Conservation (phyloP, 2,329 filamentous ascomycete species). For the Furcasterigmium furcatum region DNA sequence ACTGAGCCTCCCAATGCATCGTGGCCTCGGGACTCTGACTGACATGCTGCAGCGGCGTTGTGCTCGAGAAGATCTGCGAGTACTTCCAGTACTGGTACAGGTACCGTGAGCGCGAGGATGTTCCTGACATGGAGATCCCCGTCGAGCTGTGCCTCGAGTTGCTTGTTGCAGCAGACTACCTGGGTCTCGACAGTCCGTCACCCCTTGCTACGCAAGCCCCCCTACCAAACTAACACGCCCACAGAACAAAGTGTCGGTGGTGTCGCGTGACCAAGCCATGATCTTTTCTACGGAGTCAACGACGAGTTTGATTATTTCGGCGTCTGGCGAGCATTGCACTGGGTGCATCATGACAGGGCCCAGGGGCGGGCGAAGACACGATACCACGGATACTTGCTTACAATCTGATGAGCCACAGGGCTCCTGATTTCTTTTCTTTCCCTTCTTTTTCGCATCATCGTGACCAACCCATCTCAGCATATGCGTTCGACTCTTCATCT, state of each 20-base stretch:
- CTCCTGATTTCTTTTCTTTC: too few species aligned
- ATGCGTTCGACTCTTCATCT: slow-evolving; percentile 45
- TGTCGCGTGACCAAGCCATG: slow-evolving; percentile 1
- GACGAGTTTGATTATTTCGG: too few species aligned
- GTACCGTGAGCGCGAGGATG: slow-evolving; percentile 65
- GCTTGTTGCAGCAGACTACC: slow-evolving; percentile 73
- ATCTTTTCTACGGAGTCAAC: too few species aligned
- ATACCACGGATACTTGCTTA: too few species aligned
- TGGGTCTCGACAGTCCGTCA: slow-evolving; percentile 62
- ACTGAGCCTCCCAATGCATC: slow-evolving; percentile 7
- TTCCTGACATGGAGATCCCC: slow-evolving; percentile 78
- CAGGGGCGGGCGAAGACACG: too few species aligned
- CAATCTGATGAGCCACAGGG: too few species aligned
- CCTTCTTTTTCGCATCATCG: background rate
- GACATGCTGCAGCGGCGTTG: slow-evolving; percentile 54
- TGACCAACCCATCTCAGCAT: slow-evolving; percentile 45
- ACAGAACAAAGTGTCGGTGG: slow-evolving; percentile 13
- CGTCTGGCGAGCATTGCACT: too few species aligned
- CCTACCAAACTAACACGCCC: slow-evolving; percentile 3
- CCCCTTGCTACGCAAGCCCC: background rate
- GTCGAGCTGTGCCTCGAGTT: slow-evolving; percentile 76
- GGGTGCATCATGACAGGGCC: too few species aligned
- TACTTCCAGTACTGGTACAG: slow-evolving; percentile 83
- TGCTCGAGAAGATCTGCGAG: slow-evolving; percentile 78
- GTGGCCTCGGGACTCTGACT: background rate